Evolutionary conservation across 495 filamentous ascomycete genomes (phyloP).

Genomic region (Hamigera avellanea): DNA sequence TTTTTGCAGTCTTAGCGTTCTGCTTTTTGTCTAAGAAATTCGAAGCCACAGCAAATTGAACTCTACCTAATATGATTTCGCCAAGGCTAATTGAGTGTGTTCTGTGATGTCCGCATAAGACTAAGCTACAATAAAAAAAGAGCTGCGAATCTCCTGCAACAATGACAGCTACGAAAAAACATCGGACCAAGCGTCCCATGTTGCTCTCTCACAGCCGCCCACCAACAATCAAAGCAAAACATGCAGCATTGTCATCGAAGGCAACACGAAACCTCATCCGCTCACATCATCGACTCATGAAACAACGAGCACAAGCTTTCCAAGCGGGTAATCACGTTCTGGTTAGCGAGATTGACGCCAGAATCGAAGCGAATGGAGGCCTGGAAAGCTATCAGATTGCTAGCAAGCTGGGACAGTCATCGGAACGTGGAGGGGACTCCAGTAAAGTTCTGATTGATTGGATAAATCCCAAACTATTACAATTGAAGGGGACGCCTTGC

Average conservation of each 20-base stretch:
- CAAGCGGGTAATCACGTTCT: constrained; percentile 45
- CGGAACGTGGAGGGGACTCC: constrained; percentile 80
- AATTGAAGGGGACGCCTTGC: constrained; percentile 11
- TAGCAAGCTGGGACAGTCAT: constrained; percentile 76
- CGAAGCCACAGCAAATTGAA: no score
- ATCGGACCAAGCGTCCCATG: constrained; percentile 27
- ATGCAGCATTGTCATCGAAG: constrained; percentile 61
- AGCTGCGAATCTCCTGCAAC: no score
- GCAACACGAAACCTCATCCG: constrained; percentile 73
- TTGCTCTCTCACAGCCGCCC: constrained; percentile 61
- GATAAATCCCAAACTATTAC: constrained; percentile 42
- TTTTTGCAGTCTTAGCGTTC: no score
- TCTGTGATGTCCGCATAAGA: no score
- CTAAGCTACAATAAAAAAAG: no score
- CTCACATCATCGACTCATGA: constrained; percentile 73
- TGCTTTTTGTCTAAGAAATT: no score
- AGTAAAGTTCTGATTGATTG: constrained; percentile 79
- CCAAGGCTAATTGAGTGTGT: no score
- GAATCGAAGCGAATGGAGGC: constrained; percentile 62
- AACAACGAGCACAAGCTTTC: constrained; percentile 57
- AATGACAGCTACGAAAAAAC: constrained; percentile 21
- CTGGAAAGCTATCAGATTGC: constrained; percentile 78
- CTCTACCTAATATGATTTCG: no score
- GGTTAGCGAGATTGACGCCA: constrained; percentile 42
- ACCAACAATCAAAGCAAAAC: constrained; percentile 38